Base-by-base conservation (phyloP, 1,139 yeast species). In the Taphrina deformans region DNA sequence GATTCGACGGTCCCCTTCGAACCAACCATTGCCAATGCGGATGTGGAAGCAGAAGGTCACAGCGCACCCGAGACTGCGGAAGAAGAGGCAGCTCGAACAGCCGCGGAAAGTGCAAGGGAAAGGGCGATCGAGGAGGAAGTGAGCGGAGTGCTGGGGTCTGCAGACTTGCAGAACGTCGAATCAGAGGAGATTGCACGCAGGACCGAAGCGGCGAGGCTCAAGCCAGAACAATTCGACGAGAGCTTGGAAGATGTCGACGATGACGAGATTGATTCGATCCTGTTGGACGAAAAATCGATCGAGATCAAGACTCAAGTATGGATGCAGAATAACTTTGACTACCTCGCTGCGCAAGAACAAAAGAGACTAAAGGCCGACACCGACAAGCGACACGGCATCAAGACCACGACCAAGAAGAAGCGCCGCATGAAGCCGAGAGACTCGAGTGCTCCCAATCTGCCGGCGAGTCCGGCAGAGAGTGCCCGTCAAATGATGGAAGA, bases 321-420 rank as follows among this genome's bases (percentile, higher is more conserved):
- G 98, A 84, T 88, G 66, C 91, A 95, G 0, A 80, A 89, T 64
- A 90, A 93, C 75, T 89, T 88, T 67, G 98, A 92, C 38, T 95
- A 85, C 72, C 78, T 93, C 67, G 76, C 90, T 27, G 95, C 87
- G 62, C 96, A 90, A 75, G 98, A 93, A 72, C 84, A 84, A 71
- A 91, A 90, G 74, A 79, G 93, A 69, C 80, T 92, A 69, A 89
- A 92, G 73, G 82, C 83, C 62, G 96, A 92, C 73, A 95, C 97
- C 0, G 99, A 95, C 77, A 85, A 84, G 67, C 75, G 75, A 29
- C 74, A 74, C 5, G 81, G 81, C 12, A 73, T 73, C 23, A 72
- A 72, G 59, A 73, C 73, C 66, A 75, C 74, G 24, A 48, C 7
- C 23, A 68, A 71, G 70, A 71, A 70, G 77, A 68, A 69, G 74